Percentiles rank a stretch among this genome's conserved stretches.
Evolutionary conservation across 371 early-diverging fungal genomes (phyloP).

Genomic region (Mucor plumbeus): DNA sequence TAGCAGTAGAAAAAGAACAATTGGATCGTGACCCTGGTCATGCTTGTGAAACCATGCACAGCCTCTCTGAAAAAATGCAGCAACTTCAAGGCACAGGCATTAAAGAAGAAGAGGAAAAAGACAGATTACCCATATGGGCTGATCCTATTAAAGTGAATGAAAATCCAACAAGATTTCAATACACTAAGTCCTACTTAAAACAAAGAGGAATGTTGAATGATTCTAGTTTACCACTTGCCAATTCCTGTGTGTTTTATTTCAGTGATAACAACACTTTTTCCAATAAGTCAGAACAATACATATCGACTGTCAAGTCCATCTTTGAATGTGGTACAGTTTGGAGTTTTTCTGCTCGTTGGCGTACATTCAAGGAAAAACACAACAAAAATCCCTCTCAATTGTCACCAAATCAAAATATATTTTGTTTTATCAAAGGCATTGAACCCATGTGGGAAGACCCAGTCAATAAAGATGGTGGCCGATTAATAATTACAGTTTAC

Average conservation of each 20-base stretch:
- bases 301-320: conserved; percentile 49
- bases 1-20: not conserved
- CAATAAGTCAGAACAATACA: conserved; percentile 49
- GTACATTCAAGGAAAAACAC: conserved; percentile 42
- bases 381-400: conserved; percentile 47
- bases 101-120: not conserved
- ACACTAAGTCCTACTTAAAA: conserved; percentile 30
- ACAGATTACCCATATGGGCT: conserved; percentile 42
- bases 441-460: conserved; percentile 69
- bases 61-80: conserved; percentile 12
- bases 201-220: conserved; percentile 21
- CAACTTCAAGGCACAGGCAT: conserved; percentile 9
- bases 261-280: conserved; percentile 45
- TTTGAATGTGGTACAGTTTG: conserved; percentile 59
- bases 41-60: conserved; percentile 21
- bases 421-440: conserved; percentile 60
- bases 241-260: conserved; percentile 49
- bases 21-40: conserved; percentile 20
- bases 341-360: conserved; percentile 62
- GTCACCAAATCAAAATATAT: conserved; percentile 55
- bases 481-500: conserved; percentile 34
- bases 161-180: conserved; percentile 39
- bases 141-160: conserved; percentile 40
- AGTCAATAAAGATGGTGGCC: conserved; percentile 58
- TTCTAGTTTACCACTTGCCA: conserved; percentile 29